Base-by-base conservation (phyloP, 2,329 filamentous ascomycete species). In the Claviceps sp. region DNA sequence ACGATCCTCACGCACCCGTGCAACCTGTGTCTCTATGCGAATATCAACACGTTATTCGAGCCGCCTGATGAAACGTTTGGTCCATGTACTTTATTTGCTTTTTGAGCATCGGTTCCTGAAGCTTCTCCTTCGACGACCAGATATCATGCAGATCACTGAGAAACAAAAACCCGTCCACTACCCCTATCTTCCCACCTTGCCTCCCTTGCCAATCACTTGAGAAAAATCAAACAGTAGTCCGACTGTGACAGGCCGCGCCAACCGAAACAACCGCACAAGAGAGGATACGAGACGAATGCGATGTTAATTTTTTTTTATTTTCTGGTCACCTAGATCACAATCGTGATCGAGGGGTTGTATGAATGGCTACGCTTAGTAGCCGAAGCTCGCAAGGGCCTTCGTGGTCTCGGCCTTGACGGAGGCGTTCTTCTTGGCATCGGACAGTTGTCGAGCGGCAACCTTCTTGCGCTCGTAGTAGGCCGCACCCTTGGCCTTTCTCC, bases 401-500 rank as follows among this genome's bases (percentile, higher is more conserved):
- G 84, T 81, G 72, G 85, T 88, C 82, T 93, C 89, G 71, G 80
- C 77, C 76, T 91, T 85, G 73, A 91, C 82, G 71, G 81, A 84
- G 64, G 89, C 88, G 73, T 78, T 87, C 85, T 91, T 91, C 85
- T 95, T 86, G 66, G 91, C 90, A 71, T 95, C 87, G 64, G 84
- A 79, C 65, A 96, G 77, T 79, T 94, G 88, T 81, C 86, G 87
- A 72, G 85, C 82, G 65, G 87, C 87, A 64, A 89, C 82, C 89
- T 94, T 95, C 93, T 97, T 98, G 83, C 90, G 89, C 82, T 95
- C 90, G 84, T 97, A 97, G 87, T 96, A 98, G 72, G 93, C 93
- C 65, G 87, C 83, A 70, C 89, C 86, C 89, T 97, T 98, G 75
- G 94, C 91, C 83, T 98, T 98, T 81, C 93, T 88, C 77, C 91